These are phyloP conservation scores for Hymenoscyphus occultus DNA, from an alignment of 2,329 filamentous ascomycete genomes.

Conservation along the genomic window DNA sequence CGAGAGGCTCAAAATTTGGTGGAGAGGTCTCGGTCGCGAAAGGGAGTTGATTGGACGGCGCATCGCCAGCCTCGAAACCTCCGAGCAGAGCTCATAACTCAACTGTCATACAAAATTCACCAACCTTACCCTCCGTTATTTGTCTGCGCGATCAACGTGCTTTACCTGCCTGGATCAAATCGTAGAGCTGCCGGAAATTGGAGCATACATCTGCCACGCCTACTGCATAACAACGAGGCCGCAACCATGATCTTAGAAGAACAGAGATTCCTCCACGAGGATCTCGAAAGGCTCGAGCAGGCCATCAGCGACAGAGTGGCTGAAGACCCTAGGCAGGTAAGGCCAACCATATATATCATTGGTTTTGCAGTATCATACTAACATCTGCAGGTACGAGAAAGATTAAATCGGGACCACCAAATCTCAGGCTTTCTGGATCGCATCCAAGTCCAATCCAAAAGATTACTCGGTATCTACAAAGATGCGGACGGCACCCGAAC, in stretches of 20 bases:
- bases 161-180: background rate
- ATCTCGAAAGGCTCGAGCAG: slow-evolving; percentile 92
- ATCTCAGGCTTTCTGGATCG: slow-evolving; percentile 81
- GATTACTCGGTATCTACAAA: slow-evolving; percentile 78
- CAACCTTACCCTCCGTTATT: background rate
- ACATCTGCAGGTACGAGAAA: slow-evolving; percentile 70
- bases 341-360: slow-evolving; percentile 29
- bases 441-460: slow-evolving; percentile 80
- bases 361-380: background rate
- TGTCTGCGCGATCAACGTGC: background rate
- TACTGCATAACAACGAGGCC: background rate
- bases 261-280: slow-evolving; percentile 90
- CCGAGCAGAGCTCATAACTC: background rate
- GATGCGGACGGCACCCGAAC: slow-evolving; percentile 70
- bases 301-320: slow-evolving; percentile 84
- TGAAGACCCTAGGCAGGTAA: slow-evolving; percentile 84
- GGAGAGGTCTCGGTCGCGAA: background rate
- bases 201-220: background rate
- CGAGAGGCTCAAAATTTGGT: background rate
- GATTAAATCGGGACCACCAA: slow-evolving; percentile 88
- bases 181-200: background rate
- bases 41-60: slow-evolving; percentile 7
- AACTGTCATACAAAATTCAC: background rate
- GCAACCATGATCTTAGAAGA: slow-evolving; percentile 79
- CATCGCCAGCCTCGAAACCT: slow-evolving; percentile 21